Evolutionary conservation across 768 basidiomycete genomes (phyloP), one percentile per base, ranked within the genome.

Genomic region (Lactarius sanguifluus): DNA sequence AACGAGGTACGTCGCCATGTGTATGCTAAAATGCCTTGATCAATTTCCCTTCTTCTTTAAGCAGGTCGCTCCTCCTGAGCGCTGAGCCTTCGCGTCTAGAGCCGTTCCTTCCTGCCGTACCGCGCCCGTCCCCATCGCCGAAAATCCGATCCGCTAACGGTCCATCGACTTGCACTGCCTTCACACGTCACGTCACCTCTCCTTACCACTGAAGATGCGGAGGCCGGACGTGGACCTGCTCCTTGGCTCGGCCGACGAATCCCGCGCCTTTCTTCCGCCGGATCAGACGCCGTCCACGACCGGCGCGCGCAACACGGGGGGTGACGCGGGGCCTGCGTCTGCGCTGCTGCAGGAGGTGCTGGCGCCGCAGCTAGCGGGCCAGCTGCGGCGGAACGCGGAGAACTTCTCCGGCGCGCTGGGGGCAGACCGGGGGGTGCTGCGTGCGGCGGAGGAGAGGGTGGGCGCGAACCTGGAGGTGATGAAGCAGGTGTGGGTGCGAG

Each of bases 341-440:
- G 8, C 34, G 34, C 34, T 34, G 1, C 34, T 34, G 34, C 9
- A 34, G 34, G 8, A 34, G 0, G 34, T 10, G 34, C 34, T 34
- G 9, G 34, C 34, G 34, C 9, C 34, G 34, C 34, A 34, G 1
- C 34, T 34, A 12, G 36, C 94, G 1, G 80, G 86, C 20, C 92
- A 94, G 73, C 85, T 98, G 58, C 92, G 90, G 72, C 12, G 85
- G 30, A 96, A 96, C 71, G 87, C 93, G 0, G 74, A 88, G 0
- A 86, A 92, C 71, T 95, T 98, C 74, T 83, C 89, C 8, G 80
- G 82, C 3, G 80, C 86, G 10, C 79, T 98, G 1, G 86, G 80
- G 43, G 87, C 88, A 64, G 96, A 97, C 76, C 86, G 89, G 72
- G 79, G 80, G 0, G 82, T 94, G 10, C 75, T 97, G 2, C 84